Evolutionary conservation across 2,329 filamentous ascomycete genomes (phyloP), one percentile per base, ranked within the genome.

Genomic region (Fusarium sp.): DNA sequence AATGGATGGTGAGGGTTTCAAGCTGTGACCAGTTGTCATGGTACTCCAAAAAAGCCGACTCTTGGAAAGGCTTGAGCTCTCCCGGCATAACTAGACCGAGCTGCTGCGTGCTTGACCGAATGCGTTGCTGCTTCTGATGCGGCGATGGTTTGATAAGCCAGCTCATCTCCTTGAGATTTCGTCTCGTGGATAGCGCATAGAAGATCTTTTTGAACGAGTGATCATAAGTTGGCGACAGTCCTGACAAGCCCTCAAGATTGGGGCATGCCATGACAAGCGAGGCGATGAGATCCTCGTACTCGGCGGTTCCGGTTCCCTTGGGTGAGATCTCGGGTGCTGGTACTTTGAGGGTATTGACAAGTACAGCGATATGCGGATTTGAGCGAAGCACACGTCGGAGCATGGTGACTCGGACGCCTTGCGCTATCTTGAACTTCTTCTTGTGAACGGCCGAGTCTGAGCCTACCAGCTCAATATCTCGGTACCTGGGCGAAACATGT

Each of bases 211-310:
- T 83, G 65, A 84, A 87, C 2, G 80, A 78, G 72, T 87, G 83
- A 51, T 83, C 78, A 69, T 88, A 87, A 4, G 75, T 72, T 3
- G 81, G 79, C 51, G 84, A 79, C 35, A 84, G 82, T 1, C 86
- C 86, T 10, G 80, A 75, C 7, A 89, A 75, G 45, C 80, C 78
- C 73, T 89, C 86, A 10, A 90, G 76, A 62, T 89, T 88, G 3
- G 87, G 87, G 53, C 86, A 89, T 0, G 85, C 82, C 85, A 88
- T 87, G 54, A 89, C 78, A 24, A 89, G 74, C 6, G 86, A 83
- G 0, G 86, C 85, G 2, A 88, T 78, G 4, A 85, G 72, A 63
- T 87, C 81, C 57, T 86, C 79, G 67, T 89, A 88, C 41, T 82
- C 78, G 32, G 82, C 80, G 15, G 75, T 75, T 74, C 19, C 63